Evolutionary conservation across 2,329 filamentous ascomycete genomes (phyloP).

Genomic region (Emergomyces pasteurianus): DNA sequence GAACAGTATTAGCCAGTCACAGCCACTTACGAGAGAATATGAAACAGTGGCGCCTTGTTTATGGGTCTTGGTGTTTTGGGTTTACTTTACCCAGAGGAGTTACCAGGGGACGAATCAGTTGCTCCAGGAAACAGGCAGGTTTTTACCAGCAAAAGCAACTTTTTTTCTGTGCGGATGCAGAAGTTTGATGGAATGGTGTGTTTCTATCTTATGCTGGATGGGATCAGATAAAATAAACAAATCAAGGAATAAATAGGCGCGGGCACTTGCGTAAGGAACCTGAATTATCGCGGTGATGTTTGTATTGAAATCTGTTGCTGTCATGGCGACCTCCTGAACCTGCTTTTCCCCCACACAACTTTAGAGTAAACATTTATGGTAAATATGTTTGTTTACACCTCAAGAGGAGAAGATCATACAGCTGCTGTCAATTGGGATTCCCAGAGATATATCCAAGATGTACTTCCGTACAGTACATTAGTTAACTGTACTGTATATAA

Average conservation of each 20-base stretch:
- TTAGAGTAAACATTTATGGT: not conserved
- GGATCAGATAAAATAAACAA: too few species aligned
- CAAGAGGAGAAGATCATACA: not conserved
- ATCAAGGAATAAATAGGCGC: too few species aligned
- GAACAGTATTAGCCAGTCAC: not conserved
- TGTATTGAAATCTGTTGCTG: not conserved
- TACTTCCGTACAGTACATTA: too few species aligned
- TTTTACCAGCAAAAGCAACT: too few species aligned
- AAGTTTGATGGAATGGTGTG: too few species aligned
- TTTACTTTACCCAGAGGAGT: not conserved
- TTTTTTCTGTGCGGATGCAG: too few species aligned
- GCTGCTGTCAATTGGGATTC: not conserved
- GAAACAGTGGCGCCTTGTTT: conserved; percentile 1
- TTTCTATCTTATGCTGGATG: too few species aligned
- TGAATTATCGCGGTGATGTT: too few species aligned
- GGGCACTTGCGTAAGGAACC: too few species aligned
- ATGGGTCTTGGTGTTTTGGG: not conserved
- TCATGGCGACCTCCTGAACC: not conserved
- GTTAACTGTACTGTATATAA: too few species aligned
- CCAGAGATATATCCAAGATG: too few species aligned
- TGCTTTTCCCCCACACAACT: not conserved
- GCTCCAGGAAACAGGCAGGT: too few species aligned
- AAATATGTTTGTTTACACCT: not conserved
- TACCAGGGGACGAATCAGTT: not conserved
- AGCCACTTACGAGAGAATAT: not conserved